Base-by-base conservation (phyloP, 148 eudicot genomes). In the Persicaria tinctoria region DNA sequence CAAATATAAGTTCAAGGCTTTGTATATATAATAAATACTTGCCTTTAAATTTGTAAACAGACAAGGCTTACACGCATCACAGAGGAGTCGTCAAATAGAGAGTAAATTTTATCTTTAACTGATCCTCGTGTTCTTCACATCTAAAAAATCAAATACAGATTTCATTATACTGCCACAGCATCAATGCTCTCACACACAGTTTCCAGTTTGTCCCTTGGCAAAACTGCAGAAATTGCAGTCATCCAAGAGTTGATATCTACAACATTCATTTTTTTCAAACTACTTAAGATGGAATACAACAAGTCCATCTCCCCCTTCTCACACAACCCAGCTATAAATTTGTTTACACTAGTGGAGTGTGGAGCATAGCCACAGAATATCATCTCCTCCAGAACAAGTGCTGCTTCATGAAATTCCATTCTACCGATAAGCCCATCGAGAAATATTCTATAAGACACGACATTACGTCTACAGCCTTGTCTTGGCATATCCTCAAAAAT, bases 311-410 rank as follows among this genome's bases (percentile, higher is more conserved):
- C 77, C 69, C 78, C 82, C 74, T 76, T 81, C 73, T 76, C 69
- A 62, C 72, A 51, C 80, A 92, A 72, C 50, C 64, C 66, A 74
- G 55, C 82, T n/a, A 90, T 71, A 6, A 76, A 76, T 63, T 80
- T 78, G 75, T 76, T 75, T 68, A 83, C 60, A 57, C 83, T 83
- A 12, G 71, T 78, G 72, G 87, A 76, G 73, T 79, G 83, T 77
- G 91, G 90, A 47, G 82, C 59, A 74, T 81, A 89, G 38, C 90
- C 90, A 81, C 81, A 89, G 78, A 89, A 86, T 45, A 90, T 73
- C 97, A 93, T 93, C 84, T 93, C 96, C 82, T 93, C 96, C 82
- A 93, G 86, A 75, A 85, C 38, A 63, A 76, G 8, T 8, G 87
- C 86, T 11, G 87, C 97, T 79, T 88, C 90, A 73, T 84, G 47